These are phyloP conservation scores for Boletus rufocinnamomeus DNA, from an alignment of 768 basidiomycete species.

Conservation along the genomic window DNA sequence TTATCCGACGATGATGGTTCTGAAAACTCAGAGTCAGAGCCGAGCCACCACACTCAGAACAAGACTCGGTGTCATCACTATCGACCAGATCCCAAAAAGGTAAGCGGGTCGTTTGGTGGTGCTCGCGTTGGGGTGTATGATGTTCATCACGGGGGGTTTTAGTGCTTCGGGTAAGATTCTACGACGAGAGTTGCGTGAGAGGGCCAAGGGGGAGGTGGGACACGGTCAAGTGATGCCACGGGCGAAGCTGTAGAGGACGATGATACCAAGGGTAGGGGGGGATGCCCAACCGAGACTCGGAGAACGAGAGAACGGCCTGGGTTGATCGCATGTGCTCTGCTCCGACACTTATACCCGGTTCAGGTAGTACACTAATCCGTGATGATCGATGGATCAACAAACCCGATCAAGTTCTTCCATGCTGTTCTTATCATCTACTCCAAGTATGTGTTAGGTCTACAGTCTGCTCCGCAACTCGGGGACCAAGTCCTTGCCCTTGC, in stretches of 20 bases:
- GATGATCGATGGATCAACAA: neutral
- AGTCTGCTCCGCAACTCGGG: constrained; percentile 45
- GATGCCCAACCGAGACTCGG: neutral
- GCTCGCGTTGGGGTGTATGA: neutral
- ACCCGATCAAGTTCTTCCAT: neutral
- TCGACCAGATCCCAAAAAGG: too few relatives aligned
- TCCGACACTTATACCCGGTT: neutral
- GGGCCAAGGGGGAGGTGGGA: constrained; percentile 55
- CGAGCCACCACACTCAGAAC: too few relatives aligned
- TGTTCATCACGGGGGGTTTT: neutral
- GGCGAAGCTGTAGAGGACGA: constrained; percentile 19
- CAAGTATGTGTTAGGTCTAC: constrained; percentile 4
- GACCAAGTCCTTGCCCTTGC: constrained; percentile 67
- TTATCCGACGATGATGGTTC: too few relatives aligned
- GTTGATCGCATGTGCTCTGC: neutral
- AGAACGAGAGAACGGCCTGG: neutral
- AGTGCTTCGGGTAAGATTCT: constrained; percentile 90
- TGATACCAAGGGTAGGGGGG: neutral
- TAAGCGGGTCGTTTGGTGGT: too few relatives aligned
- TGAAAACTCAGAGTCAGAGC: too few relatives aligned
- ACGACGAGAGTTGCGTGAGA: constrained; percentile 70
- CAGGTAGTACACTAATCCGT: neutral
- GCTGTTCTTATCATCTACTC: neutral
- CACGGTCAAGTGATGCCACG: constrained; percentile 24
- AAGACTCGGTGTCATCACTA: too few relatives aligned